Percentiles rank a stretch among this genome's conserved stretches.
Conservation (phyloP, 2,329 filamentous ascomycete genomes). For the Penicillium sp. region DNA sequence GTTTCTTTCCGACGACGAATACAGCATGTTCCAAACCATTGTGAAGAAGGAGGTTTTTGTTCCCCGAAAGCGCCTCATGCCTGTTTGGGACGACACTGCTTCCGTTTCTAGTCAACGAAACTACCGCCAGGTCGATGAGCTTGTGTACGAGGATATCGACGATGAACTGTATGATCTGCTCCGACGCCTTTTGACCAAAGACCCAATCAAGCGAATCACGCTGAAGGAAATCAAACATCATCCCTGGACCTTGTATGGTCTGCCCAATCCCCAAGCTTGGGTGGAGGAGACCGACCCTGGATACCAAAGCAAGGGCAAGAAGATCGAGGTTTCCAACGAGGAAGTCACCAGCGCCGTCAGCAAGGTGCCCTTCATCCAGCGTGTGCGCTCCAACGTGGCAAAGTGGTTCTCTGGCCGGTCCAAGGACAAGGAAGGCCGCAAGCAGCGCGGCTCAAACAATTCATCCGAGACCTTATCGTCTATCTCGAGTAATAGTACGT, state of each 20-base stretch:
- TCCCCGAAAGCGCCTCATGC: slow-evolving; percentile 77
- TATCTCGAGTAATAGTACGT: slow-evolving; percentile 59
- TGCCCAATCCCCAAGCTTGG: slow-evolving; percentile 76
- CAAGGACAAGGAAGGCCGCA: slow-evolving; percentile 49
- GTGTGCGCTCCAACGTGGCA: slow-evolving; percentile 75
- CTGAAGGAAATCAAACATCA: slow-evolving; percentile 92
- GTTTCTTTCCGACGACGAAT: slow-evolving; percentile 89
- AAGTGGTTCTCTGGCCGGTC: slow-evolving; percentile 60
- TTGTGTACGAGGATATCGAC: slow-evolving; percentile 84
- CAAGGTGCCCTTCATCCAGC: slow-evolving; percentile 82
- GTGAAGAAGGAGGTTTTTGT: slow-evolving; percentile 92
- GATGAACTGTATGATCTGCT: slow-evolving; percentile 79
- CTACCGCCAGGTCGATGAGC: slow-evolving; percentile 70
- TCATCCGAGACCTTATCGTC: slow-evolving; percentile 58
- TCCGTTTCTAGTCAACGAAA: slow-evolving; percentile 51
- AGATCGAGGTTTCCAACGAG: slow-evolving; percentile 87
- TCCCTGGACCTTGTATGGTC: slow-evolving; percentile 81
- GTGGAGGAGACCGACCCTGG: slow-evolving; percentile 92
- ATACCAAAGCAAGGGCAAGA: slow-evolving; percentile 74
- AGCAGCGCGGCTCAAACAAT: slow-evolving; percentile 58
- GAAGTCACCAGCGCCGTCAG: slow-evolving; percentile 91
- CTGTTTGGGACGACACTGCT: slow-evolving; percentile 57
- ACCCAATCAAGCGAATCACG: slow-evolving; percentile 84
- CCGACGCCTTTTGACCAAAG: slow-evolving; percentile 78
- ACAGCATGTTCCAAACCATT: slow-evolving; percentile 87